Base-by-base conservation (phyloP, 352 stramenopile genomes). In the Phytophthora citricola region DNA sequence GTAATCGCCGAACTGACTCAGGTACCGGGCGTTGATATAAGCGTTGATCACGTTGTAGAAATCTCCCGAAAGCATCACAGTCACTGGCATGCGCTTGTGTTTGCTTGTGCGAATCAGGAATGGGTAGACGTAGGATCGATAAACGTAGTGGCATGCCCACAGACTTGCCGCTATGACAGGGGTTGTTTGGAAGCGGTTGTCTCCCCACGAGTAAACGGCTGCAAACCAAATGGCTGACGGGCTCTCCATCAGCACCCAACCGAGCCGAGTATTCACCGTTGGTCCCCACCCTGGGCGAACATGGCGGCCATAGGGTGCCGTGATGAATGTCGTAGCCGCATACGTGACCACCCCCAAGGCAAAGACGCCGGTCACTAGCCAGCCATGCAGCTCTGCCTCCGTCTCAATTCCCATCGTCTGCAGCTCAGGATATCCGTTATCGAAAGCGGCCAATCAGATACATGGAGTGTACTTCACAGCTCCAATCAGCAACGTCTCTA, bases 41-140 rank as follows among this genome's bases (percentile, higher is more conserved):
- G 82, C 78, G 56, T 93, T 93, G 49, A 93, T 78, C 22, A 83
- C 14, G 57, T 93, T 93, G 71, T 88, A 93, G 38, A 77, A 75
- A 55, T 83, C 77, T 4, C 77, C 84, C 0, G 59, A 55, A 20
- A 90, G 71, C 64, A 86, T 66, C 20, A 93, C 69, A 5, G 68
- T 79, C 45, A 91, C 40, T 11, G 84, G 84, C 80, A 93, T 91
- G 40, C 62, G 70, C 55, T 91, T 90, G 52, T 74, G 50, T 34
- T 53, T 74, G 66, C 63, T 77, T 43, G 66, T 56, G 17, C 76
- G 76, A 60, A 93, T 90, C 43, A 90, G 71, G 71, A 90, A 89
- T 45, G 84, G 84, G 57, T 90, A 93, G 22, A 91, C 53, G 60
- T 85, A 87, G 7, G 82, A 63, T 29, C 84, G 80, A 69, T 93